Base-by-base conservation (phyloP, 2,329 filamentous ascomycete genomes). In the Botryotinia narcissicola region DNA sequence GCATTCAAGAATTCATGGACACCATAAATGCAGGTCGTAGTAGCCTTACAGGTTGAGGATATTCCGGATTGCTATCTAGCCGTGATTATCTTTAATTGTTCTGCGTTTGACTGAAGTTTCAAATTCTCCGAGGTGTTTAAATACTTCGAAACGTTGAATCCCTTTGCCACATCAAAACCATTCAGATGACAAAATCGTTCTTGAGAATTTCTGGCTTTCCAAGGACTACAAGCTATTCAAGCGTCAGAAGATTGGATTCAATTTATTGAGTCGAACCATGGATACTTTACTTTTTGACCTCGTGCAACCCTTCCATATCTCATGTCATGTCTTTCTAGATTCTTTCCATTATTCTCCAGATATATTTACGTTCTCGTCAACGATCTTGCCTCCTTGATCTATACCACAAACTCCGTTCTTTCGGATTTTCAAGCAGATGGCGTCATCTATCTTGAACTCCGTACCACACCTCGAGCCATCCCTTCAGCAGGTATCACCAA, bases 291-390 rank as follows among this genome's bases (percentile, higher is more conserved):
- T 60, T 57, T 42, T n/a, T 35, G 18, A 29, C 40, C 42, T 40
- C 54, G 46, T 69, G 40, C 46, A 8, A 69, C 54, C 12, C 20
- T 42, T 46, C 29, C 59, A 71, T 67, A 12, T 75, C 67, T 74
- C 70, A 72, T 74, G 71, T 73, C 70, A 75, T 73, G 40, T 67
- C 40, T n/a, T 16, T 25, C 57, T 62, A 92, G 92, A 59, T 94
- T 94, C 86, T 94, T 95, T 79, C 90, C 90, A 3, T 85, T 94
- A 25, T 95, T 95, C 83, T 91, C 90, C 40, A 90, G 87, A 61
- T 94, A 94, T 81, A 95, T 95, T 77, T 95, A 96, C 83, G 86
- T 88, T 74, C 89, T 97, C 51, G 87, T 92, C 82, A 89, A 89
- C 78, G 89, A 92, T 78, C 82, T 86, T 18, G 81, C 85, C 5